phyloP scores from a whole-genome alignment of 441 rosid species.

The Adansonia gregorii region DNA sequence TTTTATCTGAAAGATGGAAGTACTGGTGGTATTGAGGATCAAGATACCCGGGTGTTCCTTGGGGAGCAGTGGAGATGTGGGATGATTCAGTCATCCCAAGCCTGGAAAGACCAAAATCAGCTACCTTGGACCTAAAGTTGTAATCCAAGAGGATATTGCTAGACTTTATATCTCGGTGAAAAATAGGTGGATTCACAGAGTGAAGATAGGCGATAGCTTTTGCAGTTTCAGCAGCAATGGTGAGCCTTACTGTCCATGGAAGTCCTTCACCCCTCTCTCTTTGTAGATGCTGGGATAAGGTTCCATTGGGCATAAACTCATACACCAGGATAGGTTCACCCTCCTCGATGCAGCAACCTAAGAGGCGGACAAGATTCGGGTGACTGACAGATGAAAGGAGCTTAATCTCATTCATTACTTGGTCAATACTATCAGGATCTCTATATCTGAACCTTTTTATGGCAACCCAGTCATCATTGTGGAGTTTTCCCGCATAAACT shows the following conservation, averaged over 20 bases:
- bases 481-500: slow-evolving; percentile 84
- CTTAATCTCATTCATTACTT: slow-evolving; percentile 75
- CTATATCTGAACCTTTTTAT: slow-evolving; percentile 69
- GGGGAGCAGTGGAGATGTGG: slow-evolving; percentile 92
- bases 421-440: slow-evolving; percentile 71
- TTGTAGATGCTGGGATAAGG: slow-evolving; percentile 79
- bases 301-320: slow-evolving; percentile 89
- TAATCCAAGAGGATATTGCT: slow-evolving; percentile 84
- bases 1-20: slow-evolving; percentile 92
- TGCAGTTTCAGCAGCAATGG: slow-evolving; percentile 84
- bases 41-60: slow-evolving; percentile 94
- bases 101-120: slow-evolving; percentile 95
- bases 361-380: slow-evolving; percentile 64
- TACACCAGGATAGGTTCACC: slow-evolving; percentile 76
- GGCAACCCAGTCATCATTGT: slow-evolving; percentile 65
- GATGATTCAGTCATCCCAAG: slow-evolving; percentile 80
- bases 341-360: slow-evolving; percentile 63
- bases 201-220: slow-evolving; percentile 85
- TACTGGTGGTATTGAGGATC: slow-evolving; percentile 95
- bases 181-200: slow-evolving; percentile 84
- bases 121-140: slow-evolving; percentile 69
- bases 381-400: slow-evolving; percentile 69
- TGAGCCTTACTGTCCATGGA: slow-evolving; percentile 74
- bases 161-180: slow-evolving; percentile 88
- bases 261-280: slow-evolving; percentile 65